Evolutionary conservation across 139 green algal genomes (phyloP), one percentile per base, ranked within the genome.

Genomic region (Limnomonas spitsbergensis): DNA sequence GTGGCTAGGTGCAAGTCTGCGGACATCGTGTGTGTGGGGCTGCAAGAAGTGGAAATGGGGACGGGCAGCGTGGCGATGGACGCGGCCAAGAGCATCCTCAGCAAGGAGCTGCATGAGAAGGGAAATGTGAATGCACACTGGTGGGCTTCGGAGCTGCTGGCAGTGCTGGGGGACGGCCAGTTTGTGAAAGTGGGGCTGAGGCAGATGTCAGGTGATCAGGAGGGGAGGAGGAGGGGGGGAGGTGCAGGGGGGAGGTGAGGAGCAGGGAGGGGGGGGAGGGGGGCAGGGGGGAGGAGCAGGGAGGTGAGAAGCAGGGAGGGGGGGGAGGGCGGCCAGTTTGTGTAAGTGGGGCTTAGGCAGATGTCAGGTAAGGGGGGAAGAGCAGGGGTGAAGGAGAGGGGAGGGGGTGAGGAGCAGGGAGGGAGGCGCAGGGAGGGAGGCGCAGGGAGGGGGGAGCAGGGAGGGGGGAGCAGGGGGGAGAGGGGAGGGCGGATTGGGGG

Each of bases 21-120:
- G 80, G 77, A 90, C 67, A 53, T 96, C 14, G 87, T 92, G 20
- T 78, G 88, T 34, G 78, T 96, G 24, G 89, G 80, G 0, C 80
- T 96, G 72, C 92, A 96, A 83, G 94, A 98, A 78, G 88, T 98
- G 9, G 93, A 97, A 82, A 95, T 97, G 91, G 93, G 94, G 66
- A 89, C 88, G 20, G 77, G 80, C 74, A 95, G 24, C 9, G 71
- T 78, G 79, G 83, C 83, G 24, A 66, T 38, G 29, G 79, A 87
- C 36, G 79, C 79, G 0, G 81, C 77, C 2, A 75, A 81, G 14
- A 69, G n/a, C 34, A 70, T 86, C 9, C 80, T 87, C 26, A 80
- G 69, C 56, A 81, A 73, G 40, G 34, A 14, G 40, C 35, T 47
- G 37, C 73, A 84, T 76, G 93, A 96, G 84, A 83, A 85, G 38